These are phyloP conservation scores for Stagonosporopsis tanaceti DNA, from an alignment of 2,329 filamentous ascomycete genomes.

Conservation along the genomic window DNA sequence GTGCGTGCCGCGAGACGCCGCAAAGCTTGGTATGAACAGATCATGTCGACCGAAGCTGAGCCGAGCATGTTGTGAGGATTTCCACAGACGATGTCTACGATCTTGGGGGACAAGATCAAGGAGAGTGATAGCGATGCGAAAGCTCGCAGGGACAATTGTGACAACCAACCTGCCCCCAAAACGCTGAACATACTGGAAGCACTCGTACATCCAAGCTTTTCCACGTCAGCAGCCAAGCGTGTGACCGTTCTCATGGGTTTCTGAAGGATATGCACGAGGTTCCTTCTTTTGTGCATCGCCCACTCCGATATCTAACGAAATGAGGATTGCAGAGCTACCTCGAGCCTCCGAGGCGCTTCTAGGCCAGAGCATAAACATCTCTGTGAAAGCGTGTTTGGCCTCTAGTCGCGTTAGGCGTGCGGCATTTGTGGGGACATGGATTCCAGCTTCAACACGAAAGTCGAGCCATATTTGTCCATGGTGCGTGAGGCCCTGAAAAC, in stretches of 20 bases:
- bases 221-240: constrained; percentile 1
- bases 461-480: constrained; percentile 1
- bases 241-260: constrained; percentile 1
- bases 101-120: background rate
- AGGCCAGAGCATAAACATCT: background rate
- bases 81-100: too few species aligned
- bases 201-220: background rate
- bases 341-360: background rate
- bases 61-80: background rate
- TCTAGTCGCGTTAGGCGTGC: constrained; percentile 7
- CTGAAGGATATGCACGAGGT: background rate
- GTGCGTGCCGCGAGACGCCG: background rate
- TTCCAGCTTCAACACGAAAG: background rate
- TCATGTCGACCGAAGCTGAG: background rate
- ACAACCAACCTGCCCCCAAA: background rate
- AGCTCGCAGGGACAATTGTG: background rate
- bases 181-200: background rate
- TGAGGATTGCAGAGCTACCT: background rate
- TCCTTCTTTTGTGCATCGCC: background rate
- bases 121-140: background rate
- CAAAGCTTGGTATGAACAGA: background rate
- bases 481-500: constrained; percentile 5
- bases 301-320: background rate
- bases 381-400: background rate
- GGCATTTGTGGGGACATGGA: constrained; percentile 10